Evolutionary conservation across 768 basidiomycete species (phyloP).

Genomic region (Lactarius tabidus): DNA sequence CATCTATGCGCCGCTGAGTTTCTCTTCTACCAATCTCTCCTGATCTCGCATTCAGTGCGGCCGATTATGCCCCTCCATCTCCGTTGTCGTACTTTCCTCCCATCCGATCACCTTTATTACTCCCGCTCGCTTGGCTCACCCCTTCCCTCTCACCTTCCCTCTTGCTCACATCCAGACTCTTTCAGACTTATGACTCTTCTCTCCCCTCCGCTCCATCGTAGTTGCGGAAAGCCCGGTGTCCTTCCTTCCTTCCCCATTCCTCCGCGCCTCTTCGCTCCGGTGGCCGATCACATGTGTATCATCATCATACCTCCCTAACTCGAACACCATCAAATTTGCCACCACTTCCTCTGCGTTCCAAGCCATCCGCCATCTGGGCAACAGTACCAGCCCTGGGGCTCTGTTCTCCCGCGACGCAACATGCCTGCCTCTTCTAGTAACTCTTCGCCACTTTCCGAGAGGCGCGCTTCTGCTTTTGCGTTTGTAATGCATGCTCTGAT

Average conservation of each 20-base stretch:
- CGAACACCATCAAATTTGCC: slow-evolving; percentile 12
- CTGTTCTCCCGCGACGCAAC: slow-evolving; percentile 10
- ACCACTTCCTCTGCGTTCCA: not conserved
- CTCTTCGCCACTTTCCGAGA: not conserved
- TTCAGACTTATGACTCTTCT: not conserved
- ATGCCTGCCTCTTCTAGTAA: slow-evolving; percentile 5
- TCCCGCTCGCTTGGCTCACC: slow-evolving; percentile 10
- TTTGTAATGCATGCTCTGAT: not conserved
- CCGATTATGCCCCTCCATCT: slow-evolving; percentile 17
- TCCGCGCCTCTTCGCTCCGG: not conserved
- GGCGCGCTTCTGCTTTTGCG: not conserved
- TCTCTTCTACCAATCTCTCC: slow-evolving; percentile 1
- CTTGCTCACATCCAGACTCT: not conserved
- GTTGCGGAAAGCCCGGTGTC: slow-evolving; percentile 5
- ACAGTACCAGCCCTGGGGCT: slow-evolving; percentile 4
- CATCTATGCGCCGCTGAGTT: slow-evolving; percentile 1
- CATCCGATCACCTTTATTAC: slow-evolving; percentile 21
- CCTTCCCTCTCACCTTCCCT: not conserved
- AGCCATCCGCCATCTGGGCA: not conserved
- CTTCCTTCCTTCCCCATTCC: not conserved
- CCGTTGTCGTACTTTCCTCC: not conserved
- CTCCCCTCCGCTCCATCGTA: not conserved
- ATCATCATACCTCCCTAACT: not conserved
- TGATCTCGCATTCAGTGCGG: slow-evolving; percentile 22
- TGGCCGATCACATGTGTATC: slow-evolving; percentile 10